These are phyloP conservation scores for Metarhizium sp. DNA, from an alignment of 2,329 filamentous ascomycete species.

Conservation along the genomic window DNA sequence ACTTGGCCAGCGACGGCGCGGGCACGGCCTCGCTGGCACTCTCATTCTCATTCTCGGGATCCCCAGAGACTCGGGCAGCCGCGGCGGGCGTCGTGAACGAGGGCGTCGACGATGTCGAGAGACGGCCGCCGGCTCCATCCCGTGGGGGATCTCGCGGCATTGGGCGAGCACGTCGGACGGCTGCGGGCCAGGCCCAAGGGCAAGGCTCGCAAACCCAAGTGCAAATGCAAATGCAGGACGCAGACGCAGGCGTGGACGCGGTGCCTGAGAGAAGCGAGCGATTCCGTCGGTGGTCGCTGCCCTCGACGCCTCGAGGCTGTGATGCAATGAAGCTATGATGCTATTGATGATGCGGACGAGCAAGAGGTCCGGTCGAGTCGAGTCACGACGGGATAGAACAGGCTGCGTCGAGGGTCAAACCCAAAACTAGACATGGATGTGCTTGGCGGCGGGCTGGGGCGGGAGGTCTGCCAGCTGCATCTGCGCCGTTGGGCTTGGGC, in stretches of 20 bases:
- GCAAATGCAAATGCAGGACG: neutral
- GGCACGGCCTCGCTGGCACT: conserved; percentile 9
- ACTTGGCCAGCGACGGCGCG: conserved; percentile 8
- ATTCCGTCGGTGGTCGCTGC: no score
- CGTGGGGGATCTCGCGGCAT: conserved; percentile 12
- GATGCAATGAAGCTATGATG: neutral
- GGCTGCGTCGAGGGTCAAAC: no score
- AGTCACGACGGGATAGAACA: no score
- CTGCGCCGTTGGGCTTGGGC: no score
- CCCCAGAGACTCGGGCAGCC: conserved; percentile 6
- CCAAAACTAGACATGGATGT: no score
- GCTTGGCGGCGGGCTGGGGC: no score
- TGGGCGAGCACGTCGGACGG: conserved; percentile 10
- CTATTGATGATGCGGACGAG: no score
- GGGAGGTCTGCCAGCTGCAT: no score
- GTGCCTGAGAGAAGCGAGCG: no score
- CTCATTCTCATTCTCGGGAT: conserved; percentile 21
- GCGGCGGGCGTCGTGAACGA: conserved; percentile 2
- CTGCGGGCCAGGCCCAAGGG: conserved; percentile 7
- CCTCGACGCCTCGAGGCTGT: neutral
- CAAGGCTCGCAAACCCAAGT: conserved; percentile 5
- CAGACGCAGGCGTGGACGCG: no score
- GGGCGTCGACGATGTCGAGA: conserved; percentile 12
- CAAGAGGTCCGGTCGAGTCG: no score
- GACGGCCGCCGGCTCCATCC: conserved; percentile 11